A percentile compares a stretch with the other conserved stretches of the same genome.
These are phyloP conservation scores for Eutrema salsugineum DNA, from an alignment of 441 rosid genomes.

Conservation along the genomic window DNA sequence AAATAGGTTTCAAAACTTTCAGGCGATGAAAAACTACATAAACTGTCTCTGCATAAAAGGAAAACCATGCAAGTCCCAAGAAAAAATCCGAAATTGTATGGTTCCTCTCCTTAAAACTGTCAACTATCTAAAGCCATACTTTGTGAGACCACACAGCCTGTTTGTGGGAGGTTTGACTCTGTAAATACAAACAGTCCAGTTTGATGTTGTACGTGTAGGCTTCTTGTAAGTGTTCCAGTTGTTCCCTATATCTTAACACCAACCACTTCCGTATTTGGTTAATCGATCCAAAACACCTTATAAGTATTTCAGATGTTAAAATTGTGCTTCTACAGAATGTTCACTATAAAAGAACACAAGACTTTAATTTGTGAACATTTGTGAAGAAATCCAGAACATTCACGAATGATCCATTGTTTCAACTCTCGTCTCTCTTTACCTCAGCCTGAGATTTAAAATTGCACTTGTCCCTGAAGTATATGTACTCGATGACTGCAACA, in stretches of 20 bases:
- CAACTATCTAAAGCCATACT: slow-evolving; percentile 21
- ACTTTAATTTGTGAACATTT: background rate
- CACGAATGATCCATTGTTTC: background rate
- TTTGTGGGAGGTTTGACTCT: slow-evolving; percentile 95
- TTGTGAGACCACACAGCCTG: slow-evolving; percentile 55
- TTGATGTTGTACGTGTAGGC: slow-evolving; percentile 95
- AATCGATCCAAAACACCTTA: no score
- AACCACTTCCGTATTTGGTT: no score
- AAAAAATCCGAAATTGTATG: slow-evolving; percentile 7
- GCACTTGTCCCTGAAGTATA: background rate
- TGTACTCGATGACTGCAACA: background rate
- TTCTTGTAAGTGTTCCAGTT: slow-evolving; percentile 91
- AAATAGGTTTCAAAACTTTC: no score
- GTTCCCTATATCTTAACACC: slow-evolving; percentile 96
- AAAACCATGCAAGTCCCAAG: no score
- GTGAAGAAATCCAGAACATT: background rate
- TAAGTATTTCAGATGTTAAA: no score
- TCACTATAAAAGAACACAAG: no score
- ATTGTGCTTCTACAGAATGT: no score
- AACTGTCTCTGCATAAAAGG: no score
- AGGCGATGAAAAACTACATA: no score
- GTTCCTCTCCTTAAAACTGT: slow-evolving; percentile 6
- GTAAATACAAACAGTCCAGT: slow-evolving; percentile 97
- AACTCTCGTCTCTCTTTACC: background rate
- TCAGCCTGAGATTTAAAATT: background rate